phyloP scores from a whole-genome alignment of 306 rosid species.

The Rosa multiflora region DNA sequence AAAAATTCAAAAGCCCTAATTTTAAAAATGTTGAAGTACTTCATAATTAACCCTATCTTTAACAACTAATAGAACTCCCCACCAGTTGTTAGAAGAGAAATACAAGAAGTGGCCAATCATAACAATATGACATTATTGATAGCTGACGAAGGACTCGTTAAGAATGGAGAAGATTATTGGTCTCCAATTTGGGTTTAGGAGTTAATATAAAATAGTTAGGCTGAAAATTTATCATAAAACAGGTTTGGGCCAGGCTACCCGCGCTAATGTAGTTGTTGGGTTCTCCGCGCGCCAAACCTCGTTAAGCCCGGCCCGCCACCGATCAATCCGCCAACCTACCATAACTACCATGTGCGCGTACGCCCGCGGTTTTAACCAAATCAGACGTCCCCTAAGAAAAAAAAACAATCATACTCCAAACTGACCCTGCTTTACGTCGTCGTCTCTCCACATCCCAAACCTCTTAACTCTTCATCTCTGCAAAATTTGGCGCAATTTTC shows the following conservation, averaged over 20 bases:
- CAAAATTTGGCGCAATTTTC: constrained; percentile 34
- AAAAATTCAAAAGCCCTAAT: no score
- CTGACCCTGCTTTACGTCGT: background rate
- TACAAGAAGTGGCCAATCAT: no score
- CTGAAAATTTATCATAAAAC: background rate
- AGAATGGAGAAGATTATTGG: no score
- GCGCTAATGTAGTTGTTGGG: background rate
- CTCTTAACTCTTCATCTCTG: background rate
- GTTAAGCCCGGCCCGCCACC: background rate
- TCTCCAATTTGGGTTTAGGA: no score
- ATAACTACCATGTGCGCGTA: background rate
- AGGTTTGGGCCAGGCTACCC: background rate
- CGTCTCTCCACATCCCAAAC: background rate
- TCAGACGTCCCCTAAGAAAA: no score
- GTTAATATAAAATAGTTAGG: background rate
- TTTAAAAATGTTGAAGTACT: no score
- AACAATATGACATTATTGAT: no score
- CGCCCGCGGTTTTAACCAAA: background rate
- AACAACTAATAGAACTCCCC: no score
- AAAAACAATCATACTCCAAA: background rate
- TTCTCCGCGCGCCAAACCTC: background rate
- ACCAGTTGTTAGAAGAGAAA: no score
- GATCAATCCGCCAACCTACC: background rate
- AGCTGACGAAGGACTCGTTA: no score
- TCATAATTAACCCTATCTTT: no score